These are phyloP conservation scores for Pseudogymnoascus sp. DNA, from an alignment of 2,329 filamentous ascomycete genomes.

Conservation along the genomic window DNA sequence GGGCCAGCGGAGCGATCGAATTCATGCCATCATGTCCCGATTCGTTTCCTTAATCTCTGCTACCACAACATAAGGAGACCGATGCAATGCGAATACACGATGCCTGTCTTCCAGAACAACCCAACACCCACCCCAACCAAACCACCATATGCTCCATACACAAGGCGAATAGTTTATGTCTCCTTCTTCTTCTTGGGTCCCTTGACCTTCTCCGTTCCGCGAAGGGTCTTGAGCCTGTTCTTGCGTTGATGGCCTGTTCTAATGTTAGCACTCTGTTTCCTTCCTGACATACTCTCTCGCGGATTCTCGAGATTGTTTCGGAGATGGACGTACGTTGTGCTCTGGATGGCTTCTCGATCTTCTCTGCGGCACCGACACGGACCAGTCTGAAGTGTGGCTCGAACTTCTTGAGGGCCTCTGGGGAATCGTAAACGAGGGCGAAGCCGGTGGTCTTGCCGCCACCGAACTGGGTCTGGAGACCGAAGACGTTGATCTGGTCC, in stretches of 20 bases:
- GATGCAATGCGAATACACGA: constrained; percentile 24
- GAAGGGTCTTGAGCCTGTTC: constrained; percentile 98
- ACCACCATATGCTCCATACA: constrained; percentile 18
- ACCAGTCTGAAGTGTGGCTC: constrained; percentile 97
- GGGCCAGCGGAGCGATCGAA: constrained; percentile 12
- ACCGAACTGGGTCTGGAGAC: constrained; percentile 97
- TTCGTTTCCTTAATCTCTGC: constrained; percentile 11
- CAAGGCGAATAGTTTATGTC: constrained; percentile 52
- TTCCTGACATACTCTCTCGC: background rate
- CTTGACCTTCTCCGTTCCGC: constrained; percentile 97
- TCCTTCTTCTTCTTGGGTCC: constrained; percentile 91
- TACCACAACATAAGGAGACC: constrained; percentile 18
- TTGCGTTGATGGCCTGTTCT: constrained; percentile 97
- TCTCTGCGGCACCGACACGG: constrained; percentile 82
- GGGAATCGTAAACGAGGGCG: constrained; percentile 95
- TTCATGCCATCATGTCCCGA: constrained; percentile 14
- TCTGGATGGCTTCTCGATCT: constrained; percentile 95
- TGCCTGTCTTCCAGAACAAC: constrained; percentile 22
- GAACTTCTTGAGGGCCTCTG: constrained; percentile 99
- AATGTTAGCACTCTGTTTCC: background rate
- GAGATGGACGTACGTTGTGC: constrained; percentile 82
- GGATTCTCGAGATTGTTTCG: background rate
- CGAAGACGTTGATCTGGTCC: constrained; percentile 96
- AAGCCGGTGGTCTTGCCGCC: constrained; percentile 99
- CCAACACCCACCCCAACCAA: constrained; percentile 25